Evolutionary conservation across 257 asterid species (phyloP), one percentile per base, ranked within the genome.

Genomic region (Solanum pinnatisectum): DNA sequence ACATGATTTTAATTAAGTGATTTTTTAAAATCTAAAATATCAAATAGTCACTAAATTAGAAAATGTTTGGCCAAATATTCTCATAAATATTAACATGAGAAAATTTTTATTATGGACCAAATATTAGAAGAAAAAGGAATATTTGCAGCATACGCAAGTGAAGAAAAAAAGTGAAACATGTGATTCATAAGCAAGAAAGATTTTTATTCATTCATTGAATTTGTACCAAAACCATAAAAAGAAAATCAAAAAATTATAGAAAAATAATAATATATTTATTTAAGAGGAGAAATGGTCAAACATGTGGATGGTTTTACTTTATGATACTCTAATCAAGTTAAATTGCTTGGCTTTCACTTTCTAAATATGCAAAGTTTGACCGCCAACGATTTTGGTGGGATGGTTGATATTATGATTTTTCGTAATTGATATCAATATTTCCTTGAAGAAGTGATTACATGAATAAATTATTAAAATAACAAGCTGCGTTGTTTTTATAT

Each of bases 231-330:
- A 37, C 3, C 14, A 6, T 11, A 23, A 52, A 15, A 18, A 3
- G 37, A 39, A 6, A 67, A 2, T n/a, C 20, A 49, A n/a, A 65
- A 9, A 18, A 18, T 2, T 16, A 11, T 10, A 37, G 23, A 52
- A 73, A 13, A 23, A 3, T 22, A 76, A 39, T 9, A 6, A n/a
- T 63, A 23, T 63, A 63, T 10, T 9, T 63, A 23, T 63, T 63
- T 23, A 63, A 46, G 16, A 44, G 68, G 40, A 46, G 67, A 46
- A 81, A 44, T 81, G 67, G 67, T 81, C 67, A 46, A 81, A 81
- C 85, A 81, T 46, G 85, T 81, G 85, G 85, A 46, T 81, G 68
- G 67, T 81, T 81, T 36, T 42, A 39, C n/a, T 27, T 15, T 16
- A 81, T 81, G 67, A 44, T 79, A 25, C n/a, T 16, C 15, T 79